Base-by-base conservation (phyloP, 139 green algal species). In the Bryopsis sp. region DNA sequence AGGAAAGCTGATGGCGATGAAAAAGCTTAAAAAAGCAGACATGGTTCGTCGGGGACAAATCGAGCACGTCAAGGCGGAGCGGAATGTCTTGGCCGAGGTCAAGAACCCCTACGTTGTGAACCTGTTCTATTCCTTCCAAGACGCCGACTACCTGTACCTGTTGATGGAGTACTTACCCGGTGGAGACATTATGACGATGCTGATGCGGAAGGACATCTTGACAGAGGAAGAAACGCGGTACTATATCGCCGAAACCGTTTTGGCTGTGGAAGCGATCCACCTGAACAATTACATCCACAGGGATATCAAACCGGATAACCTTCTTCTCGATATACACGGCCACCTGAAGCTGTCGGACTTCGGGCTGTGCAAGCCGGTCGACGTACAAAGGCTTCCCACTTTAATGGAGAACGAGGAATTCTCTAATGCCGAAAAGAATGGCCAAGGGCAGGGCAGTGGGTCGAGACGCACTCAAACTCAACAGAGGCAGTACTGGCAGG, bases 321-420 rank as follows among this genome's bases (percentile, higher is more conserved):
- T 98, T 72, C 84, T 98, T 66, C 80, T 98, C 31, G 87, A 90
- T 39, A 61, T 65, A 0, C 38, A 80, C 3, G 93, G 93, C 0
- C 92, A 97, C 76, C 89, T 97, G 61, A 97, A 97, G 84, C 86
- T 98, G 46, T 86, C 70, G n/a, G 93, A 98, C 79, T 98, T 98
- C 87, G 93, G 93, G 37, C 79, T 98, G 31, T 98, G 93, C 83
- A 97, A 97, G 80, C 90, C 93, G 0, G 83, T 98, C 43, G 85
- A 95, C 67, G 64, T 79, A 65, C 26, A 43, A 32, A 67, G 74
- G 48, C 79, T 92, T 59, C 81, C 86, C 1, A 80, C 78, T 5
- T 64, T 79, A 50, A 58, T 72, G 48, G 76, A 84, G 73, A 73
- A 72, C n/a, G 38, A 72, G 47, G 54, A 32, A 1, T 33, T 58